These are phyloP conservation scores for Psidium friedrichsthalianum DNA, from an alignment of 345 rosid species.

Conservation along the genomic window DNA sequence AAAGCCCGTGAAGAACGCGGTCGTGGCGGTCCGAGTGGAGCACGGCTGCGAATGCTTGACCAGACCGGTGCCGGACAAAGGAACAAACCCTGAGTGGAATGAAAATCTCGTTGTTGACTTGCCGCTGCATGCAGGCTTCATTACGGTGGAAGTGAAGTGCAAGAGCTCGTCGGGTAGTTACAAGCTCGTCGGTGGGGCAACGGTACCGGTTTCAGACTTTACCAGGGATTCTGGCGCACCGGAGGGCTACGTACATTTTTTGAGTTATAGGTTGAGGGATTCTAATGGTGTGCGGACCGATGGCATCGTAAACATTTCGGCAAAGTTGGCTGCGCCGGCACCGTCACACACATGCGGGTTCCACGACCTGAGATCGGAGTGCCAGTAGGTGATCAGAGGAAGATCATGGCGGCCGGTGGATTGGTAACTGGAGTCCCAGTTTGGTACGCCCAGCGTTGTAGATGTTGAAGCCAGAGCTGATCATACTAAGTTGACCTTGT, in stretches of 20 bases:
- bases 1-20: constrained; percentile 31
- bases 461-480: background rate
- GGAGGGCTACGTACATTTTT: constrained; percentile 33
- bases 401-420: constrained; percentile 5
- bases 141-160: constrained; percentile 31
- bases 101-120: constrained; percentile 17
- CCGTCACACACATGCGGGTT: background rate
- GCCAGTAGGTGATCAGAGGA: background rate
- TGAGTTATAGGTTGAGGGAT: constrained; percentile 65
- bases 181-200: constrained; percentile 26
- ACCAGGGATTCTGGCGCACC: constrained; percentile 32
- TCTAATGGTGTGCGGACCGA: constrained; percentile 17
- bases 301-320: constrained; percentile 55
- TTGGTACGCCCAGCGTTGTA: constrained; percentile 12
- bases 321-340: constrained; percentile 17
- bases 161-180: constrained; percentile 6
- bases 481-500: background rate
- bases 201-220: constrained; percentile 51
- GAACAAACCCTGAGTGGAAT: constrained; percentile 46
- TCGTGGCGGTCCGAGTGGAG: constrained; percentile 19
- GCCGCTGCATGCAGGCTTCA: constrained; percentile 18
- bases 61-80: constrained; percentile 15
- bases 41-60: background rate
- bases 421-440: constrained; percentile 37
- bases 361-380: constrained; percentile 2